These are phyloP conservation scores for Wickerhamomyces sp. DNA, from an alignment of 1,139 yeast species.

Conservation along the genomic window DNA sequence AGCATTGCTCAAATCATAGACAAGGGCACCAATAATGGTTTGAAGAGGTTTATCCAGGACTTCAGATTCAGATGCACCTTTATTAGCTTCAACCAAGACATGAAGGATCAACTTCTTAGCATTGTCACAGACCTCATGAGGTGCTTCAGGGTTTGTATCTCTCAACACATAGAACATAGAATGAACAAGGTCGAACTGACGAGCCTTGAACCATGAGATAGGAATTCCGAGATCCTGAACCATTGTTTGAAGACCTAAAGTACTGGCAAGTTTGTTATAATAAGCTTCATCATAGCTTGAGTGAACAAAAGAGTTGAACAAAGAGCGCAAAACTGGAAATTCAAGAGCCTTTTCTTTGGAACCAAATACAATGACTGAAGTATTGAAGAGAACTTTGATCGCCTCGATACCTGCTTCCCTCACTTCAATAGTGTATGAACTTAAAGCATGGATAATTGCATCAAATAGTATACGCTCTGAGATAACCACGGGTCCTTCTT, in stretches of 20 bases:
- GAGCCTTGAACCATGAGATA: slow-evolving; percentile 62
- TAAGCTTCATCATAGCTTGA: slow-evolving; percentile 88
- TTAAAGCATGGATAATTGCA: slow-evolving; percentile 74
- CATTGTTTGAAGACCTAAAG: slow-evolving; percentile 73
- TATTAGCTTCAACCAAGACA: slow-evolving; percentile 62
- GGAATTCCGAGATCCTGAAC: slow-evolving; percentile 67
- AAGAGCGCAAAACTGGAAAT: slow-evolving; percentile 69
- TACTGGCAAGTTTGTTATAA: slow-evolving; percentile 84
- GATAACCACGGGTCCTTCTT: slow-evolving; percentile 70
- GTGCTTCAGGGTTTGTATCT: slow-evolving; percentile 89
- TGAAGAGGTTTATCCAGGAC: slow-evolving; percentile 71
- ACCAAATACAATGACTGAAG: slow-evolving; percentile 67
- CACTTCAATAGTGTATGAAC: slow-evolving; percentile 70
- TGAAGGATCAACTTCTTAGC: slow-evolving; percentile 66
- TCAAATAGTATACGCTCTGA: slow-evolving; percentile 68
- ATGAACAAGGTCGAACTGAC: slow-evolving; percentile 81
- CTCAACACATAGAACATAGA: slow-evolving; percentile 85
- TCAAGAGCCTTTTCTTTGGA: slow-evolving; percentile 56
- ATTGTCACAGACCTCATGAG: slow-evolving; percentile 65
- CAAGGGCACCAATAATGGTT: slow-evolving; percentile 79
- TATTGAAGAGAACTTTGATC: slow-evolving; percentile 54
- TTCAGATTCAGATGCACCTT: slow-evolving; percentile 52
- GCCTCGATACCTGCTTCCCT: slow-evolving; percentile 67
- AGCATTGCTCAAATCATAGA: slow-evolving; percentile 89
- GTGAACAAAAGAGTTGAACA: slow-evolving; percentile 82